These are phyloP conservation scores for Aspergillus olivimuriae DNA, from an alignment of 495 filamentous ascomycete genomes.

Conservation along the genomic window DNA sequence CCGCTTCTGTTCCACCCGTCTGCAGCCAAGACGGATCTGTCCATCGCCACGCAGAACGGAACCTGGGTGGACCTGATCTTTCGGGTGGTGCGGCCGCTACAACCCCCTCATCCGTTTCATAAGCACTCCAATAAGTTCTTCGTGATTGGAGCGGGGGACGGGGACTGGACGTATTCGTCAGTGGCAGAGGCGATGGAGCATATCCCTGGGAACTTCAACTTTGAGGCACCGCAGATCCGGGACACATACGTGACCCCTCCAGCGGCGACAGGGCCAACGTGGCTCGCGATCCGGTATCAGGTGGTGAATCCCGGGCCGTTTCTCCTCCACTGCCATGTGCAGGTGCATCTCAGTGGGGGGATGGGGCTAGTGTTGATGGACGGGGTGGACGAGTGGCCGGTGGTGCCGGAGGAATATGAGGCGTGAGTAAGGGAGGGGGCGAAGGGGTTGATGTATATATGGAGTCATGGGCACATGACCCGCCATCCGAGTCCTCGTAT, in stretches of 20 bases:
- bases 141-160: constrained; percentile 45
- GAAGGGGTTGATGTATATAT: neutral
- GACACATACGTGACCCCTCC: constrained; percentile 44
- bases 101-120: constrained; percentile 51
- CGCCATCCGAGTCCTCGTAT: no score
- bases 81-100: constrained; percentile 22
- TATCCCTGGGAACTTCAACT: constrained; percentile 46
- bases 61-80: constrained; percentile 56
- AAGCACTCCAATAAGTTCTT: constrained; percentile 58
- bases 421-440: neutral
- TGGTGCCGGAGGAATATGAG: constrained; percentile 23
- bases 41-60: constrained; percentile 44
- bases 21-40: constrained; percentile 30
- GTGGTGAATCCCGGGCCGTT: constrained; percentile 53
- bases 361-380: constrained; percentile 52
- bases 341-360: constrained; percentile 50
- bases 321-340: constrained; percentile 56
- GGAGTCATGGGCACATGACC: no score
- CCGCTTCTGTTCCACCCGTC: constrained; percentile 44
- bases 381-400: constrained; percentile 51
- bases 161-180: constrained; percentile 41
- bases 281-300: constrained; percentile 52
- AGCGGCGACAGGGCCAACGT: constrained; percentile 27
- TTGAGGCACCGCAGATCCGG: constrained; percentile 44
- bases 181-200: constrained; percentile 45